These are phyloP conservation scores for Scopulariopsis brevicaulis DNA, from an alignment of 2,329 filamentous ascomycete species.

Conservation along the genomic window DNA sequence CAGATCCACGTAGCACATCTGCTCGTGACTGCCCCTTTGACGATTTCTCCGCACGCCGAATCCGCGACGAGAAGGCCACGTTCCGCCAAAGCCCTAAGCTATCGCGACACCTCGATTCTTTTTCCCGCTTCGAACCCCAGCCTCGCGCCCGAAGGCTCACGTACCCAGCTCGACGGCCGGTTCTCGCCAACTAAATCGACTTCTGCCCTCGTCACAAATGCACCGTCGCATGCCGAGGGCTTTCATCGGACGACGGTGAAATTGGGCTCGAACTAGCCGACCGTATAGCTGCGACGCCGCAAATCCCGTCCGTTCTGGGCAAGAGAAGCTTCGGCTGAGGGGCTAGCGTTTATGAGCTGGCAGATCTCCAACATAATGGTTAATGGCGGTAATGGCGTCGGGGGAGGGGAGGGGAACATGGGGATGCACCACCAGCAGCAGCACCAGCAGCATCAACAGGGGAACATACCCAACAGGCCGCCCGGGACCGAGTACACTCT, in stretches of 20 bases:
- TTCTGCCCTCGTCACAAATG: neutral
- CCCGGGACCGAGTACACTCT: constrained; percentile 52
- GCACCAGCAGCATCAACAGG: constrained; percentile 17
- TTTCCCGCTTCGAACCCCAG: neutral
- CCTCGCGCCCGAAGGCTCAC: neutral
- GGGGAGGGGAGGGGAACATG: constrained; percentile 9
- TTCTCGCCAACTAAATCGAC: neutral
- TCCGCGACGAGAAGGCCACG: neutral
- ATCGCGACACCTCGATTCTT: neutral
- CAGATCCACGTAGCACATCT: neutral
- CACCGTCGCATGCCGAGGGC: neutral
- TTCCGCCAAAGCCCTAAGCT: neutral
- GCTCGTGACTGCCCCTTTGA: neutral
- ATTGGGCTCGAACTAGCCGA: constrained; percentile 14
- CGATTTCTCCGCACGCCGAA: neutral
- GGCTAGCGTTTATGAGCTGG: constrained; percentile 18
- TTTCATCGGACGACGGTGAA: constrained; percentile 32
- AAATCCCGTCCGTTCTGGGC: neutral
- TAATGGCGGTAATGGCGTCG: constrained; percentile 22
- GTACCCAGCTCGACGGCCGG: too few relatives aligned
- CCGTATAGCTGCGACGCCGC: neutral
- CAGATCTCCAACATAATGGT: constrained; percentile 25
- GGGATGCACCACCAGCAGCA: constrained; percentile 7
- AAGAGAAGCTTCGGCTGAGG: neutral
- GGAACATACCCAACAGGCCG: constrained; percentile 36